Evolutionary conservation across 129 eudicot species (phyloP).

Genomic region (Escallonia herrerae): DNA sequence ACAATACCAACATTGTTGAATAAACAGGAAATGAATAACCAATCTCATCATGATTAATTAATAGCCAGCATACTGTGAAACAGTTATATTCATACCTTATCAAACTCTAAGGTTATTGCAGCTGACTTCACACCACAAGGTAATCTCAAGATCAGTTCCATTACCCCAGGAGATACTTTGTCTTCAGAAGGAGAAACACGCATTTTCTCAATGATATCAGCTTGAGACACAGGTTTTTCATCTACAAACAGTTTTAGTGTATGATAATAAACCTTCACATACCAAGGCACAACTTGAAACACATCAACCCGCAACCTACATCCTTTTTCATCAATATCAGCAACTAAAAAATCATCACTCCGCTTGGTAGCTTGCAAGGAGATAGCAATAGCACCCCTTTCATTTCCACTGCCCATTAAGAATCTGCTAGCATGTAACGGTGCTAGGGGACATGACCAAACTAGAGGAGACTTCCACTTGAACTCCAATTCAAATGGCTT

Average conservation of each 20-base stretch:
- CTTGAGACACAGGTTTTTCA: conserved; percentile 41
- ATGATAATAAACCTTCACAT: conserved; percentile 89
- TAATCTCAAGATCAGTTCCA: conserved; percentile 71
- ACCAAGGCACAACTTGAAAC: conserved; percentile 98
- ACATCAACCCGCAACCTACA: conserved; percentile 56
- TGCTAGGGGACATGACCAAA: conserved; percentile 74
- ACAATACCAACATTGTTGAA: neutral
- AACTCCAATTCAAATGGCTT: conserved; percentile 68
- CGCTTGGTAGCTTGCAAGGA: conserved; percentile 53
- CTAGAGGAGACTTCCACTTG: conserved; percentile 71
- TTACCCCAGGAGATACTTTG: conserved; percentile 88
- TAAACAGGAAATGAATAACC: neutral
- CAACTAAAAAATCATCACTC: conserved; percentile 23
- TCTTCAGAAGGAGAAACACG: conserved; percentile 93
- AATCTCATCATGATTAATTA: conserved; percentile 5
- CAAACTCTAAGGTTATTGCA: conserved; percentile 77
- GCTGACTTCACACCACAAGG: conserved; percentile 83
- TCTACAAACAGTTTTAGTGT: conserved; percentile 58
- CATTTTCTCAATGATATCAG: conserved; percentile 45
- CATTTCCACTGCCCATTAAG: conserved; percentile 93
- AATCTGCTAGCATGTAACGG: conserved; percentile 78
- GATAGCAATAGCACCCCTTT: conserved; percentile 88
- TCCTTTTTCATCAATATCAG: conserved; percentile 24
- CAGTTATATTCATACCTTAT: conserved; percentile 54
- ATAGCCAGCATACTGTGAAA: conserved; percentile 1